Percentiles rank a stretch among this genome's conserved stretches.
phyloP scores from a whole-genome alignment of 2,329 filamentous ascomycete genomes.

The Colletotrichum simmondsii region DNA sequence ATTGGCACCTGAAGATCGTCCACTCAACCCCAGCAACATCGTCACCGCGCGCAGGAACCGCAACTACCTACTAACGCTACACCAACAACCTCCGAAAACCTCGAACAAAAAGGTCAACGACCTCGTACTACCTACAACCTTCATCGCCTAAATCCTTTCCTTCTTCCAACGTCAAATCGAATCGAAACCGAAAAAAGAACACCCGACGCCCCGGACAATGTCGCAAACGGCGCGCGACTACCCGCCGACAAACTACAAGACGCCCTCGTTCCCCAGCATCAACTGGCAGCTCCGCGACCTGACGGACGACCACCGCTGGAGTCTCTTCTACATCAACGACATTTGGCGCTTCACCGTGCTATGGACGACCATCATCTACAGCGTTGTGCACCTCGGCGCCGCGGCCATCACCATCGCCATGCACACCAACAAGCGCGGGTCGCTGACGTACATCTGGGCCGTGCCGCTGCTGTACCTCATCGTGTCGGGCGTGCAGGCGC shows the following conservation, averaged over 20 bases:
- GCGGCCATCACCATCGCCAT: constrained; percentile 78
- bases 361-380: constrained; percentile 87
- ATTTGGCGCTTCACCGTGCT: constrained; percentile 89
- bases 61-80: background rate
- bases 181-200: no score
- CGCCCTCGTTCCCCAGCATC: constrained; percentile 83
- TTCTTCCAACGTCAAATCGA: background rate
- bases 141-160: constrained; percentile 22
- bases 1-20: constrained; percentile 6
- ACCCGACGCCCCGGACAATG: background rate
- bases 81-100: constrained; percentile 4
- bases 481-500: constrained; percentile 79
- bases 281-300: constrained; percentile 73
- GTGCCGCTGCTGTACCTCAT: constrained; percentile 77
- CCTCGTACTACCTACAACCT: background rate
- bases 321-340: constrained; percentile 79
- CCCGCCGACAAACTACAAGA: constrained; percentile 66
- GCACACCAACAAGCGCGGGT: constrained; percentile 69
- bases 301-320: constrained; percentile 55
- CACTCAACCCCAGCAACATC: constrained; percentile 19
- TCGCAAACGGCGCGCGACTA: constrained; percentile 36
- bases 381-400: constrained; percentile 78
- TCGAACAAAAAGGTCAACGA: background rate
- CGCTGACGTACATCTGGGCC: constrained; percentile 75
- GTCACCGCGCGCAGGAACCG: background rate